These are phyloP conservation scores for Nelumbo lutea DNA, from an alignment of 164 flowering plant genomes.

Conservation along the genomic window DNA sequence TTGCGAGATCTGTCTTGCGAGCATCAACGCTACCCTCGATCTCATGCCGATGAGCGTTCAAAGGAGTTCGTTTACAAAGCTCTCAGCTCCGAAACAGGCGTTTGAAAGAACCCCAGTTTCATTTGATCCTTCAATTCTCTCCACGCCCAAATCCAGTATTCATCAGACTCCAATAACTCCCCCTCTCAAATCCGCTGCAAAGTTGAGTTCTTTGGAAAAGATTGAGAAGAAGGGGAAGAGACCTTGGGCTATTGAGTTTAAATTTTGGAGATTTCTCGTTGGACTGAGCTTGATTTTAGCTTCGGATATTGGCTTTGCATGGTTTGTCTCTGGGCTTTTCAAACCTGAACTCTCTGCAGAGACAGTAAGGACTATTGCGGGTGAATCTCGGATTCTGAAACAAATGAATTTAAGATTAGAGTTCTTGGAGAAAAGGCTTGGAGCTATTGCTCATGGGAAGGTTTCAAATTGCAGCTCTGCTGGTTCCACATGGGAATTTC, in stretches of 20 bases:
- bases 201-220: conserved; percentile 14
- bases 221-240: conserved; percentile 18
- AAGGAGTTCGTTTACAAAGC: conserved; percentile 44
- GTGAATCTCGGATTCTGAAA: conserved; percentile 26
- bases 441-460: conserved; percentile 23
- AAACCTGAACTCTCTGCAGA: conserved; percentile 37
- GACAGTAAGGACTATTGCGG: conserved; percentile 31
- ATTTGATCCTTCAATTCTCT: conserved; percentile 32
- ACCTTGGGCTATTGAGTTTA: conserved; percentile 11
- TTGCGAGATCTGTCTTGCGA: conserved; percentile 77
- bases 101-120: conserved; percentile 37
- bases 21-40: conserved; percentile 84
- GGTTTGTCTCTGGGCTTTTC: conserved; percentile 31
- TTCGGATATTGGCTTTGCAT: conserved; percentile 37
- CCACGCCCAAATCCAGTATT: conserved; percentile 35
- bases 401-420: conserved; percentile 39
- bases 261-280: conserved; percentile 25
- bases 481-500: conserved; percentile 52
- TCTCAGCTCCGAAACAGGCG: conserved; percentile 30
- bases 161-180: conserved; percentile 20
- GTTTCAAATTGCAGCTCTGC: conserved; percentile 42
- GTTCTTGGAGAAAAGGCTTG: conserved; percentile 41
- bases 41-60: conserved; percentile 60
- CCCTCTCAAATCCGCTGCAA: conserved; percentile 31
- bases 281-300: conserved; percentile 32